Conservation (phyloP, 2,329 filamentous ascomycete genomes). For the Neobulgaria alba region DNA sequence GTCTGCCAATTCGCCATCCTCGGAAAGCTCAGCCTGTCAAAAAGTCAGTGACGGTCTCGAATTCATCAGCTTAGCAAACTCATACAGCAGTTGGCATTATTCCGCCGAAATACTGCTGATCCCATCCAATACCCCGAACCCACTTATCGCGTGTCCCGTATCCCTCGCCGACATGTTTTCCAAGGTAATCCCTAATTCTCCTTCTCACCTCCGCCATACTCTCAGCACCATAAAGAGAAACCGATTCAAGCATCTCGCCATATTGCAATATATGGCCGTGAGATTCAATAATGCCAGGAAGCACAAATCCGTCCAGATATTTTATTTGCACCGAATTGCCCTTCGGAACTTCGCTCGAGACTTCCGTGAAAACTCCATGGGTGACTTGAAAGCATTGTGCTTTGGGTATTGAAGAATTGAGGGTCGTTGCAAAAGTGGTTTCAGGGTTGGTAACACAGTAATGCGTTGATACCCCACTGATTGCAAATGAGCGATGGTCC, state of each 20-base stretch:
- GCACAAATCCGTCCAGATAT: slow-evolving; percentile 42
- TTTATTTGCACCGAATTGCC: slow-evolving; percentile 24
- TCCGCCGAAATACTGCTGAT: slow-evolving; percentile 54
- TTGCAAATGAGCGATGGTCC: no score
- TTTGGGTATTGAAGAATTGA: slow-evolving; percentile 22
- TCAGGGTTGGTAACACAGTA: background rate
- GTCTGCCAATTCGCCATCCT: slow-evolving; percentile 41
- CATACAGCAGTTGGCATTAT: slow-evolving; percentile 50
- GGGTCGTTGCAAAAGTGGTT: background rate
- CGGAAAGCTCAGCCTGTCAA: slow-evolving; percentile 44
- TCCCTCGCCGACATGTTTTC: slow-evolving; percentile 41
- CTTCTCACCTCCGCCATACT: slow-evolving; percentile 45
- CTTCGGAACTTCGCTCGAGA: slow-evolving; percentile 32
- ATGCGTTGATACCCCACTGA: no score
- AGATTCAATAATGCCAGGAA: slow-evolving; percentile 63
- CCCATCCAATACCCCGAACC: slow-evolving; percentile 63
- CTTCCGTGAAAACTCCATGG: slow-evolving; percentile 41
- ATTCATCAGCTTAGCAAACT: background rate
- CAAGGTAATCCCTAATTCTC: slow-evolving; percentile 44
- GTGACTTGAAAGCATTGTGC: slow-evolving; percentile 49
- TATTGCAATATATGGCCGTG: slow-evolving; percentile 60
- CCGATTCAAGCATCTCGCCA: slow-evolving; percentile 58
- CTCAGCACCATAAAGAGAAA: slow-evolving; percentile 52
- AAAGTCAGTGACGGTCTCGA: background rate
- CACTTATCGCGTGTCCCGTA: slow-evolving; percentile 42